These are phyloP conservation scores for Keithomyces neogunnii DNA, from an alignment of 2,329 filamentous ascomycete genomes.

Conservation along the genomic window DNA sequence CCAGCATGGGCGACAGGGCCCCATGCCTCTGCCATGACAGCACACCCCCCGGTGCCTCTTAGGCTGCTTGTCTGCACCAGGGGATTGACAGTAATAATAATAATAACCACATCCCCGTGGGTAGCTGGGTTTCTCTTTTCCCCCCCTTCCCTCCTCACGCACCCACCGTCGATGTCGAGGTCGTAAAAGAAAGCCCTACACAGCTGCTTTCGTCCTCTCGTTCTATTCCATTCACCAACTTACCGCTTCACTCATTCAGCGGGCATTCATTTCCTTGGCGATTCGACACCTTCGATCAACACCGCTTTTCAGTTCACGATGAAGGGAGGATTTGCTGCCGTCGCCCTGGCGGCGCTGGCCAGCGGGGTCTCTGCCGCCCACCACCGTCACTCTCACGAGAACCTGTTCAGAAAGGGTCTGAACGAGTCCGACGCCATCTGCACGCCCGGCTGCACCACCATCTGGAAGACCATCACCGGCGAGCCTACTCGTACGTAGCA, in stretches of 20 bases:
- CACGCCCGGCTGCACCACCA: constrained; percentile 58
- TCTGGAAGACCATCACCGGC: constrained; percentile 64
- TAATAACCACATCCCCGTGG: neutral
- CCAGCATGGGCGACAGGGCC: too few species aligned
- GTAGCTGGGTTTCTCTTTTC: constrained; percentile 18
- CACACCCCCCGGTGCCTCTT: too few species aligned
- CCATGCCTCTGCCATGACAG: too few species aligned
- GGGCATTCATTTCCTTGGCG: constrained; percentile 57
- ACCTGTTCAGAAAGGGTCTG: constrained; percentile 46
- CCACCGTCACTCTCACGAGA: constrained; percentile 58
- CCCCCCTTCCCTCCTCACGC: constrained; percentile 29
- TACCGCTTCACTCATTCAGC: constrained; percentile 85
- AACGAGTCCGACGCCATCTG: constrained; percentile 39
- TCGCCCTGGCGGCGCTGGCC: constrained; percentile 53
- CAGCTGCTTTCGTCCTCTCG: constrained; percentile 41
- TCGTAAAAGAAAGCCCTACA: constrained; percentile 40
- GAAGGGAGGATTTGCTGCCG: constrained; percentile 63
- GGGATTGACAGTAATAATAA: neutral
- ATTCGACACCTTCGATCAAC: constrained; percentile 10
- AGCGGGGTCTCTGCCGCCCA: constrained; percentile 46
- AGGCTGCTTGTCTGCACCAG: too few species aligned
- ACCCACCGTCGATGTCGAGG: constrained; percentile 36
- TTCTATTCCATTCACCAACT: constrained; percentile 33
- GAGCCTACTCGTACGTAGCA: constrained; percentile 51
- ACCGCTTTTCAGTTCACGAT: constrained; percentile 44